Conservation (phyloP, 352 stramenopile species). For the Phytophthora multivora region DNA sequence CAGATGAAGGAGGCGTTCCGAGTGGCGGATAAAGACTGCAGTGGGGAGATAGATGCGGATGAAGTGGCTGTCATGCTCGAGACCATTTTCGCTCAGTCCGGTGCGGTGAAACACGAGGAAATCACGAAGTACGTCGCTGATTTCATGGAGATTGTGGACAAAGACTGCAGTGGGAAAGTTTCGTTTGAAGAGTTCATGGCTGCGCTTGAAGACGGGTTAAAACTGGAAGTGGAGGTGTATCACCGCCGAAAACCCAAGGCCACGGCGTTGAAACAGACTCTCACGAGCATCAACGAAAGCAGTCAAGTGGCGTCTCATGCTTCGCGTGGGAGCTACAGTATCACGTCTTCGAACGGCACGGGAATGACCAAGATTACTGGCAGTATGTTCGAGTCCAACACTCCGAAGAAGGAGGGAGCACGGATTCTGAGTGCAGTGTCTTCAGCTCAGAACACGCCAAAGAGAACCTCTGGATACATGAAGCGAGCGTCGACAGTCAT, state of each 20-base stretch:
- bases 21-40: slow-evolving; percentile 72
- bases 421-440: slow-evolving; percentile 27
- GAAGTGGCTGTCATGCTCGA: slow-evolving; percentile 71
- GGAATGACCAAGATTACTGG: slow-evolving; percentile 36
- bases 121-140: slow-evolving; percentile 74
- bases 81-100: slow-evolving; percentile 70
- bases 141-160: slow-evolving; percentile 80
- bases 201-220: slow-evolving; percentile 74
- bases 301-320: slow-evolving; percentile 14
- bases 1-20: slow-evolving; percentile 86
- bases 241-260: slow-evolving; percentile 44
- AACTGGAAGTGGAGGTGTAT: slow-evolving; percentile 81
- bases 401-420: slow-evolving; percentile 48
- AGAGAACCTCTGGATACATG: slow-evolving; percentile 15
- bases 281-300: slow-evolving; percentile 50
- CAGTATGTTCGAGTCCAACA: slow-evolving; percentile 46
- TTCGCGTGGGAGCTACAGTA: slow-evolving; percentile 31
- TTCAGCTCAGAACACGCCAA: slow-evolving; percentile 38
- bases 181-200: slow-evolving; percentile 88
- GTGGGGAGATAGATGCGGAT: slow-evolving; percentile 69
- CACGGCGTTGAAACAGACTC: slow-evolving; percentile 20
- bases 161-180: slow-evolving; percentile 65
- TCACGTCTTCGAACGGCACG: slow-evolving; percentile 37
- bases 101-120: slow-evolving; percentile 62
- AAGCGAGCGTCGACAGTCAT: slow-evolving; percentile 37